phyloP scores from a whole-genome alignment of 345 rosid genomes.

The Eucalyptus lansdowneana region DNA sequence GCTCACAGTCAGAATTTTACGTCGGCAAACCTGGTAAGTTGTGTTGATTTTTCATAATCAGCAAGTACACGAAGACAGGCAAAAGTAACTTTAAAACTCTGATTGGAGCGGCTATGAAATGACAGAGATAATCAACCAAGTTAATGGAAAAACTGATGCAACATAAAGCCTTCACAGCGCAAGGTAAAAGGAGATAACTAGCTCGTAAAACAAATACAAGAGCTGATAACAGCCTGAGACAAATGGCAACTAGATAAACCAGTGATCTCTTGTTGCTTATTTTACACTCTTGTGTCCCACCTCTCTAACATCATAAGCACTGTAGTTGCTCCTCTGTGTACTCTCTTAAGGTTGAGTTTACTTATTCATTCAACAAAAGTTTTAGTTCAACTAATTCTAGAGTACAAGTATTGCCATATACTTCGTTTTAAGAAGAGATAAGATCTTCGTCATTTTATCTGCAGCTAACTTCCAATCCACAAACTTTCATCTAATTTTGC shows the following conservation, averaged over 20 bases:
- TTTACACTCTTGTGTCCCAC: background rate
- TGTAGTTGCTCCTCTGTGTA: background rate
- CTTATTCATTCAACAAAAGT: background rate
- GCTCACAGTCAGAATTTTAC: slow-evolving; percentile 59
- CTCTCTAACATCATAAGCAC: background rate
- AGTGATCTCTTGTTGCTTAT: background rate
- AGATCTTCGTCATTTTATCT: background rate
- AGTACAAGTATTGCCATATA: background rate
- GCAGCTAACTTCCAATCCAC: background rate
- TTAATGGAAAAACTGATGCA: background rate
- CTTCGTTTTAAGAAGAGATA: background rate
- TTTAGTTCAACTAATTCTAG: background rate
- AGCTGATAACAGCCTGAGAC: background rate
- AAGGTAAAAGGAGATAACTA: background rate
- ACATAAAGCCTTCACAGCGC: background rate
- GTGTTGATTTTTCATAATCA: background rate
- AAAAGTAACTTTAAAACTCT: background rate
- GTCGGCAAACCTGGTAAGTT: slow-evolving; percentile 53
- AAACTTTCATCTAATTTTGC: background rate
- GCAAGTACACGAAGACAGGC: background rate
- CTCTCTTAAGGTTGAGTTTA: background rate
- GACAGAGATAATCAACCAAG: background rate
- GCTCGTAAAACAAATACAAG: background rate
- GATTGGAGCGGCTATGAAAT: background rate
- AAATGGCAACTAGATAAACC: background rate